These are phyloP conservation scores for Lipomyces starkeyi DNA, from an alignment of 805 yeast genomes.

Conservation along the genomic window DNA sequence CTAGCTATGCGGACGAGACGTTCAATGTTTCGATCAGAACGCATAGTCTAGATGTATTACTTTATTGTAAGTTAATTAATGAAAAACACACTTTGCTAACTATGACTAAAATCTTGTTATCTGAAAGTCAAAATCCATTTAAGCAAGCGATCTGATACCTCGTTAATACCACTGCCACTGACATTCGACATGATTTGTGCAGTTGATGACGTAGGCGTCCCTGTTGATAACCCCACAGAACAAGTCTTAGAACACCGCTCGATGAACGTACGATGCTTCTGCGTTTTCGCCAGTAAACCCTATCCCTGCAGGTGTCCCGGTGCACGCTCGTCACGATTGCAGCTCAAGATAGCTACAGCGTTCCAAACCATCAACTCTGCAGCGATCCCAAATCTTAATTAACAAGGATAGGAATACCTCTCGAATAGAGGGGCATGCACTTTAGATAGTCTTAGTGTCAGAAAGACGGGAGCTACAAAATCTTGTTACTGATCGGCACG, in stretches of 20 bases:
- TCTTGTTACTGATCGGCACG: not conserved
- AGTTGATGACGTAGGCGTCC: too few relatives aligned
- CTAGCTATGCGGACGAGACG: not conserved
- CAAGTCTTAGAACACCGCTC: too few relatives aligned
- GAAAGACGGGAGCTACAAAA: not conserved
- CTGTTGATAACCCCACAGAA: too few relatives aligned
- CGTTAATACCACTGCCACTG: too few relatives aligned
- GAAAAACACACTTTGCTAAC: not conserved
- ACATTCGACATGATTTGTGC: too few relatives aligned
- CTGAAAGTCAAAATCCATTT: not conserved
- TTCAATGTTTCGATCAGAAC: not conserved
- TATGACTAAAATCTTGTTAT: not conserved
- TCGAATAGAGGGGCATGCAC: not conserved
- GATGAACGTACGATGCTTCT: too few relatives aligned
- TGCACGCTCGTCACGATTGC: not conserved
- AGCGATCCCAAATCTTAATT: not conserved
- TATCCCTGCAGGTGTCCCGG: not conserved
- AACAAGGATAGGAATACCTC: not conserved
- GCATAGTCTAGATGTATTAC: not conserved
- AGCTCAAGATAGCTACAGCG: not conserved
- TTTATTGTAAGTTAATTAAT: not conserved
- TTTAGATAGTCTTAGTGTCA: not conserved
- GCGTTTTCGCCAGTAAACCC: not conserved
- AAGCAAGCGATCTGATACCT: not conserved
- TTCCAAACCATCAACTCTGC: not conserved